Base-by-base conservation (phyloP, 495 filamentous ascomycete species). In the Staphylotrichum tortipilum region DNA sequence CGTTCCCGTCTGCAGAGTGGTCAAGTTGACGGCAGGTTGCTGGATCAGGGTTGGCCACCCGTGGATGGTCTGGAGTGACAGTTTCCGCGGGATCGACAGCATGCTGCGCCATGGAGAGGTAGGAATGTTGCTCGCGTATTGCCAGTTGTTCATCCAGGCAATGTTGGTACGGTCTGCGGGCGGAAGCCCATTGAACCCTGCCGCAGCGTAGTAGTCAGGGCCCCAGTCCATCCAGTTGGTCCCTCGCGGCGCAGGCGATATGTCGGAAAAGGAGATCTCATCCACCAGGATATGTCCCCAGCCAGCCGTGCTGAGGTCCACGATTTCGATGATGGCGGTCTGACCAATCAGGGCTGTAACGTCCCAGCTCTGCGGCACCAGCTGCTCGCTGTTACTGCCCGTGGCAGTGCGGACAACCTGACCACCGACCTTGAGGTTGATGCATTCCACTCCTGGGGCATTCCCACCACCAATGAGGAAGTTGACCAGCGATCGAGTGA, bases 211-310 rank as follows among this genome's bases (percentile, higher is more conserved):
- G 38, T 24, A 26, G 38, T 40, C 38, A 14, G 38, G 38, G 38
- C 38, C 38, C 38, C 38, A 40, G 38, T 40, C 38, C 38, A 40
- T 40, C 38, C 38, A 40, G 38, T 24, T 40, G 38, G 21, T 40
- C 14, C 38, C 38, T 11, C 38, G 38, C 38, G 38, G 38, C 38
- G 23, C 38, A 40, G 22, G 6, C 11, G 38, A 26, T 8, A 24
- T 22, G 6, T 40, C 38, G 11, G 38, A 40, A 18, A 40, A 40
- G 38, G 38, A 40, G 21, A 40, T 40, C 21, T 40, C 38, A 24
- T 40, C 38, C 38, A 40, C 38, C 38, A 40, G 14, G 38, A 40
- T 24, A 24, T 40, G 38, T 5, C 38, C 38, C 38, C 38, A 40
- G 11, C 38, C 38, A 23, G 38, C 14, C 11, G 21, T 40, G n/a